phyloP scores from a whole-genome alignment of 108 stramenopile species.

The Discostella pseudostelligera region DNA sequence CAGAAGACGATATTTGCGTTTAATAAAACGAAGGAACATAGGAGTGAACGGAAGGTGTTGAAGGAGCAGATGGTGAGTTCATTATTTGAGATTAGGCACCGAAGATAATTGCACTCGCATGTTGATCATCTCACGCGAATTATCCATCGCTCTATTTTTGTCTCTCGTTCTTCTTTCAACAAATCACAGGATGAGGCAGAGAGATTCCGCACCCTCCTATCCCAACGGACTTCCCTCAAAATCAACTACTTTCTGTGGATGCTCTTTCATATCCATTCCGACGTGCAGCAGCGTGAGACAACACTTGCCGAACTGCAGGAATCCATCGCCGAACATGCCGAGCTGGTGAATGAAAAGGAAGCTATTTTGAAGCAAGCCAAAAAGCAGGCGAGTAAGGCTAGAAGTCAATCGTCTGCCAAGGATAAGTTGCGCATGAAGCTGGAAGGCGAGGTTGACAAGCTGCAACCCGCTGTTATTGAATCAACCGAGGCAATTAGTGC shows the following conservation, averaged over 20 bases:
- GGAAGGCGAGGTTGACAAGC: conserved; percentile 60
- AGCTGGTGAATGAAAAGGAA: conserved; percentile 60
- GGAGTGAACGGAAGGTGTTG: conserved; percentile 80
- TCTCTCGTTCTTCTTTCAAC: conserved; percentile 1
- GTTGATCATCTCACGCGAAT: neutral
- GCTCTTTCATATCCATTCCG: conserved; percentile 87
- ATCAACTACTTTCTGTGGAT: conserved; percentile 92
- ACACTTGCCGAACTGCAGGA: conserved; percentile 51
- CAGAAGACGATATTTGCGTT: conserved; percentile 78
- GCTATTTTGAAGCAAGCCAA: conserved; percentile 67
- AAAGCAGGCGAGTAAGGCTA: conserved; percentile 64
- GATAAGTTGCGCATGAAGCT: conserved; percentile 74
- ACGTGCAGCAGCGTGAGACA: conserved; percentile 75
- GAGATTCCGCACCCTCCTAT: conserved; percentile 67
- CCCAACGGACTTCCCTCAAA: conserved; percentile 66
- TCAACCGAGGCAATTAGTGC: conserved; percentile 72
- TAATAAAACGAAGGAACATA: conserved; percentile 91
- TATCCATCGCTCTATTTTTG: too few relatives aligned
- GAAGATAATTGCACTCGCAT: too few relatives aligned
- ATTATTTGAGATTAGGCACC: too few relatives aligned
- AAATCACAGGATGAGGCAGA: conserved; percentile 78
- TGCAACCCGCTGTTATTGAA: conserved; percentile 76
- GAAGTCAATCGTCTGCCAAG: conserved; percentile 52
- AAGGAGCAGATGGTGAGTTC: conserved; percentile 88
- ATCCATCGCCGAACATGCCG: conserved; percentile 57